Evolutionary conservation across 306 rosid species (phyloP).

Genomic region (Clitoria ternatea): DNA sequence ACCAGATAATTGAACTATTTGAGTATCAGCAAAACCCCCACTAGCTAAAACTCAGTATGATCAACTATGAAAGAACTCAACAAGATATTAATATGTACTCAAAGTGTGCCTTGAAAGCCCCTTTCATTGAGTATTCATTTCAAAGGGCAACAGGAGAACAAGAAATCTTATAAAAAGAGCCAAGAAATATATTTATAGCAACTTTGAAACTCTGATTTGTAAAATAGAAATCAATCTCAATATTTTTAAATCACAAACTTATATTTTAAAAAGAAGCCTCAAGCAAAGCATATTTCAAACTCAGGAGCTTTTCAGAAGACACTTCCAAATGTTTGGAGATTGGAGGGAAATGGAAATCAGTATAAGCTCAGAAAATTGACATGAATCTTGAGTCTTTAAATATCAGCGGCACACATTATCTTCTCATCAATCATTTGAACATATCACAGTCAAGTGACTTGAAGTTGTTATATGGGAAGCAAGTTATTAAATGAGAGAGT

Average conservation of each 20-base stretch:
- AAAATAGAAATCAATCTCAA: neutral
- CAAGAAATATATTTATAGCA: neutral
- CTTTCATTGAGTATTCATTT: neutral
- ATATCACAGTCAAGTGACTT: neutral
- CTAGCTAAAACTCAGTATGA: slow-evolving; percentile 6
- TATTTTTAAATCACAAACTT: neutral
- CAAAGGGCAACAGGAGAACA: neutral
- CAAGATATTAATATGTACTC: neutral
- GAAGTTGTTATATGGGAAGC: slow-evolving; percentile 2
- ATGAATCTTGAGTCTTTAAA: neutral
- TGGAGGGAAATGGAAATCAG: neutral
- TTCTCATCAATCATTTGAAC: neutral
- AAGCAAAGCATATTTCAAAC: neutral
- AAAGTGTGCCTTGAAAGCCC: slow-evolving; percentile 8
- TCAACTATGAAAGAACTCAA: too few relatives aligned
- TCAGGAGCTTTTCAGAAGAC: neutral
- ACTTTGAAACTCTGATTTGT: neutral
- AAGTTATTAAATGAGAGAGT: slow-evolving; percentile 4
- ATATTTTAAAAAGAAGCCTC: neutral
- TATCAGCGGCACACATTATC: neutral
- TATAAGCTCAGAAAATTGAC: neutral
- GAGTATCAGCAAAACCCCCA: slow-evolving; percentile 1
- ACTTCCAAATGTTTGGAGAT: neutral
- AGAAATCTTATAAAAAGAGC: neutral
- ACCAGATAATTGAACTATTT: neutral